These are phyloP conservation scores for Candolleomyces eurysporus DNA, from an alignment of 768 basidiomycete species.

Conservation along the genomic window DNA sequence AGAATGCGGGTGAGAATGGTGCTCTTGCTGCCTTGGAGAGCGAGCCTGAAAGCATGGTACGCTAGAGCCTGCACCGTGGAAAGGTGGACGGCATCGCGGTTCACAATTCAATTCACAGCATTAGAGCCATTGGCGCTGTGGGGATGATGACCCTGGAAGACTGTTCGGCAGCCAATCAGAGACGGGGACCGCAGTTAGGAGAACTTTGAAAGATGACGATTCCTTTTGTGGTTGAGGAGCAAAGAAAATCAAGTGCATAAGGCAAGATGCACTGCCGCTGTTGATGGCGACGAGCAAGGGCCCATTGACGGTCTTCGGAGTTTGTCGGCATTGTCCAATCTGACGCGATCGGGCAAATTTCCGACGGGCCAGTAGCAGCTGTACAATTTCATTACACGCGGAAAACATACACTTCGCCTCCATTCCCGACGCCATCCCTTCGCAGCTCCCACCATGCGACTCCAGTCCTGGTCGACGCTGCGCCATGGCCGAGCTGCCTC, in stretches of 20 bases:
- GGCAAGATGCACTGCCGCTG: neutral
- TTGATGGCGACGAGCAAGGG: neutral
- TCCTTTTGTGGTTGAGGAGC: no score
- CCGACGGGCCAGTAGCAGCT: neutral
- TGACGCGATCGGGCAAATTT: neutral
- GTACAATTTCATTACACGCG: neutral
- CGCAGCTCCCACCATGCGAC: slow-evolving; percentile 18
- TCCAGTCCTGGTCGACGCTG: slow-evolving; percentile 19
- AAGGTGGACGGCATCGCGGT: neutral
- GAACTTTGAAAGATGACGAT: no score
- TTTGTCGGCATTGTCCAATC: neutral
- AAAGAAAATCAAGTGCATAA: no score
- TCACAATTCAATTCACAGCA: neutral
- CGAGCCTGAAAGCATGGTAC: neutral
- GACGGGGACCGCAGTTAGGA: no score
- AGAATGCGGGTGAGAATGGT: neutral
- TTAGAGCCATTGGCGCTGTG: neutral
- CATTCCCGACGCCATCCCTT: neutral
- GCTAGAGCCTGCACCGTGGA: neutral
- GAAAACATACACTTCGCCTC: neutral
- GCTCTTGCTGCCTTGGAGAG: neutral
- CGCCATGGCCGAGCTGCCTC: slow-evolving; percentile 11
- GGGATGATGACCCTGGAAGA: no score
- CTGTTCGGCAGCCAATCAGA: no score
- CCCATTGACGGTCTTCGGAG: neutral